Conservation (phyloP, 257 asterid species). For the Nicotiana obtusifolia region DNA sequence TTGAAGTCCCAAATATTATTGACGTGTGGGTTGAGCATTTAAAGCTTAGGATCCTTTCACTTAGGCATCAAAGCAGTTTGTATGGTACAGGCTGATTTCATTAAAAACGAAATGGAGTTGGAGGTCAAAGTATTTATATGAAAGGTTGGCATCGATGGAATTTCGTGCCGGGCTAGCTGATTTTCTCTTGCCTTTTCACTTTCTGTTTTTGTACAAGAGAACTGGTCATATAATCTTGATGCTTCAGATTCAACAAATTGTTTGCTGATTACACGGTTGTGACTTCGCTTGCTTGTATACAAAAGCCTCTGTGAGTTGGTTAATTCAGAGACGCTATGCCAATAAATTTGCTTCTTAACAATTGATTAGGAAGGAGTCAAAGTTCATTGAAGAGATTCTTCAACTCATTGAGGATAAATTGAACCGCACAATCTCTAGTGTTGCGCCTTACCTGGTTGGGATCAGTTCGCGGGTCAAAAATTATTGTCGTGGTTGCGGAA, state of each 20-base stretch:
- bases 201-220: neutral
- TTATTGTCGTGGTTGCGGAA: neutral
- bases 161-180: neutral
- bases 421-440: constrained; percentile 1
- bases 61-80: neutral
- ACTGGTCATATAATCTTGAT: neutral
- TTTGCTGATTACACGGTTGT: neutral
- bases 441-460: constrained; percentile 8
- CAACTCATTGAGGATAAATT: neutral
- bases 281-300: neutral
- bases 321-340: neutral
- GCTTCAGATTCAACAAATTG: neutral
- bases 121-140: neutral
- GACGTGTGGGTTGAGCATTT: neutral
- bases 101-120: neutral
- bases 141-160: neutral
- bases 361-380: neutral
- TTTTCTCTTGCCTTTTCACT: neutral
- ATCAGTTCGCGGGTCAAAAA: neutral
- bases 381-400: neutral
- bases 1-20: neutral
- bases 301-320: neutral
- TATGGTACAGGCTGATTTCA: neutral
- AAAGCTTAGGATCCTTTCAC: neutral
- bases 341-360: neutral